Evolutionary conservation across 2,329 filamentous ascomycete genomes (phyloP).

Genomic region (Stagonosporopsis vannaccii): DNA sequence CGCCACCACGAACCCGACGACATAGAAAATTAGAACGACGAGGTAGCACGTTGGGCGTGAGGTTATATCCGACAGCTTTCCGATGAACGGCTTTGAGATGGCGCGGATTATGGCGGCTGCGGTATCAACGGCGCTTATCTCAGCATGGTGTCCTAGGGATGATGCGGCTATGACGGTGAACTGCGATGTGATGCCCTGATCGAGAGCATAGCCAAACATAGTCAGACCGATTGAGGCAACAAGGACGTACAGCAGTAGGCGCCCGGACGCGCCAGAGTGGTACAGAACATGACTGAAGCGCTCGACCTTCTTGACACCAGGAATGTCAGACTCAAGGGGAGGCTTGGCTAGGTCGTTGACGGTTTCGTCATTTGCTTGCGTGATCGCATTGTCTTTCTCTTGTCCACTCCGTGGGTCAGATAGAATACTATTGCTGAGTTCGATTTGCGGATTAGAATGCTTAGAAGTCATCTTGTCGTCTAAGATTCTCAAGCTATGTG

Average conservation of each 20-base stretch:
- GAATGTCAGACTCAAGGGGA: not conserved
- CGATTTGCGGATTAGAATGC: not conserved
- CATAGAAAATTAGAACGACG: not conserved
- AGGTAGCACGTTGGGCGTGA: not conserved
- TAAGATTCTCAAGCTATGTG: not conserved
- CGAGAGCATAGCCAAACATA: slow-evolving; percentile 1
- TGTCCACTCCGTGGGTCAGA: not conserved
- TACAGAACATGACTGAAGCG: slow-evolving; percentile 1
- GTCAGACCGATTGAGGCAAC: not conserved
- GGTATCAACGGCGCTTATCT: not conserved
- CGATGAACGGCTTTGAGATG: not conserved
- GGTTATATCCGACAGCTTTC: not conserved
- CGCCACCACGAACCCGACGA: not conserved
- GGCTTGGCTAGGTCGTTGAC: not conserved
- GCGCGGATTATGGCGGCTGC: not conserved
- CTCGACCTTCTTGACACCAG: slow-evolving; percentile 2
- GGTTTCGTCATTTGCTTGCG: not conserved
- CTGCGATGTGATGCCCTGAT: not conserved
- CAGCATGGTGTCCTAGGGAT: not conserved
- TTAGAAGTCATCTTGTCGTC: not conserved
- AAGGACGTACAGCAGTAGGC: not conserved
- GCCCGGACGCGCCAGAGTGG: not conserved
- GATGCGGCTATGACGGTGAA: slow-evolving; percentile 3
- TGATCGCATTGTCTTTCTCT: not conserved
- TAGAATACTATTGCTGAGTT: not conserved